Base-by-base conservation (phyloP, 2,329 filamentous ascomycete species). In the Sporothrix pallida region DNA sequence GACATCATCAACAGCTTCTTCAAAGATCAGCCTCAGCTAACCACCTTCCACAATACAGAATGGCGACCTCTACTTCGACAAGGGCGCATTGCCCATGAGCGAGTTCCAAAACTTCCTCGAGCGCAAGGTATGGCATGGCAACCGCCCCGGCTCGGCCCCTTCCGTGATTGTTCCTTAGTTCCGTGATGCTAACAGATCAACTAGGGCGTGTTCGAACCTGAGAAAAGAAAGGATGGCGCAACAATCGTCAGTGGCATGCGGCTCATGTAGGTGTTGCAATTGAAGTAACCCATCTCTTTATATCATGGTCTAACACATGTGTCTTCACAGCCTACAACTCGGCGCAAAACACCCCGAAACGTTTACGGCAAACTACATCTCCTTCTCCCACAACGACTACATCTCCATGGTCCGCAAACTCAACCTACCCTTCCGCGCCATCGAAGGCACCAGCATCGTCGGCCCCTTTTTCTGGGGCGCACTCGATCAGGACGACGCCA, bases 381-480 rank as follows among this genome's bases (percentile, higher is more conserved):
- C 87, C 23, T 79, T 91, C 44, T 81, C 82, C 0, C 83, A 83
- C n/a, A 78, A 82, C 4, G 78, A 81, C 46, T 91, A 91, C 76
- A 83, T 83, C 76, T 81, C 81, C 67, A 90, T 91, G 89, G 85
- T 90, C 23, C 83, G 84, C 75, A 81, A 80, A 17, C 78, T 90
- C 80, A 83, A 81, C 74, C 82, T 91, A 60, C 88, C 89, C 1
- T 86, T 84, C 77, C 84, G 87, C 9, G 87, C 83, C 48, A 87
- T 91, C 75, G 89, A 91, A 80, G 86, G 87, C 20, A 86, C 84
- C 23, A 86, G 86, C 73, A 85, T 87, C 12, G 89, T 91, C 15
- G 89, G 89, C 0, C 89, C 89, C 0, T 90, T 90, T 78, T 91
- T 91, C 80, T 91, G 88, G 88, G 86, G 82, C 56, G 83, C 86